Conservation (phyloP, 2,329 filamentous ascomycete genomes). For the Fusarium coicis region DNA sequence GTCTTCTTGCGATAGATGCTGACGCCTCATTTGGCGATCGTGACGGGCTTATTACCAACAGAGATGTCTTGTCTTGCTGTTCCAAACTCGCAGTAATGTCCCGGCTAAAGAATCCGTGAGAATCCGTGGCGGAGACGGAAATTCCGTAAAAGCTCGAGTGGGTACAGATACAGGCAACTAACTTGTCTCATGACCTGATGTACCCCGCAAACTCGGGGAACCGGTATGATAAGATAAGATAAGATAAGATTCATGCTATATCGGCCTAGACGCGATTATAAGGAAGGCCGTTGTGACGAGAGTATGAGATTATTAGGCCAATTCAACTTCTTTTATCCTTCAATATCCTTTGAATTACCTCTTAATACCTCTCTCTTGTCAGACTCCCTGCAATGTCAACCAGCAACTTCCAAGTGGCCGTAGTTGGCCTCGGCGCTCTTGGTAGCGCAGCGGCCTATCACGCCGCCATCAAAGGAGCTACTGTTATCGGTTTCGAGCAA, state of each 20-base stretch:
- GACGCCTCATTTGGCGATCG: accelerated
- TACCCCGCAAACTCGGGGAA: neutral
- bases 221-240: neutral
- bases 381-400: neutral
- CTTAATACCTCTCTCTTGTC: neutral
- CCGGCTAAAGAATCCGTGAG: neutral
- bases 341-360: accelerated
- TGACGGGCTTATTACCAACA: accelerated
- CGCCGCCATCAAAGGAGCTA: conserved; percentile 32
- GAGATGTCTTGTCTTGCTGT: neutral
- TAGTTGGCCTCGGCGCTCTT: conserved; percentile 10
- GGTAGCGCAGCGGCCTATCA: conserved; percentile 17
- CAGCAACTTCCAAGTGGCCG: conserved; percentile 2
- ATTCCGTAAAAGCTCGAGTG: neutral
- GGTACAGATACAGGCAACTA: neutral
- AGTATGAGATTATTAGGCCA: neutral
- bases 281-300: neutral
- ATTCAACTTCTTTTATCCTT: neutral
- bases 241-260: neutral
- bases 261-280: neutral
- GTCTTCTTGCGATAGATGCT: accelerated
- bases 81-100: neutral
- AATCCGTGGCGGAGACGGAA: conserved; percentile 10
- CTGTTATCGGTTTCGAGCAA: conserved; percentile 40
- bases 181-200: neutral